These are phyloP conservation scores for Fusarium albidum DNA, from an alignment of 2,329 filamentous ascomycete genomes.

Conservation along the genomic window DNA sequence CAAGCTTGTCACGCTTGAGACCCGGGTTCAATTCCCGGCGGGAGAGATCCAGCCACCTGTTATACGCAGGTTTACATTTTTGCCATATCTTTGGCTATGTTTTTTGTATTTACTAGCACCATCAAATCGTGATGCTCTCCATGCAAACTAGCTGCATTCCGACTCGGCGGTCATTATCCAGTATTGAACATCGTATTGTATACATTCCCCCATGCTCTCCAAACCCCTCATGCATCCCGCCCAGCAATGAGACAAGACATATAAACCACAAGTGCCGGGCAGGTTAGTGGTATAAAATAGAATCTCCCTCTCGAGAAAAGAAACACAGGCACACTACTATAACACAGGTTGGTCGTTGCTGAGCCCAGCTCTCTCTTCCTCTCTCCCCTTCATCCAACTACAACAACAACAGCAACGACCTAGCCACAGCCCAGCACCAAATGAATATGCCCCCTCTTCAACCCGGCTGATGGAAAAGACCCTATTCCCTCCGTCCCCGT, in stretches of 20 bases:
- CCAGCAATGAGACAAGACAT: slow-evolving; percentile 5
- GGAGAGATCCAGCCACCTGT: slow-evolving; percentile 35
- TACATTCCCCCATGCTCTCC: slow-evolving; percentile 12
- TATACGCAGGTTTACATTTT: slow-evolving; percentile 10
- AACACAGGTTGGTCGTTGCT: slow-evolving; percentile 28
- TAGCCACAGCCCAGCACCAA: slow-evolving; percentile 21
- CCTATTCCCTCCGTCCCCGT: slow-evolving; percentile 8
- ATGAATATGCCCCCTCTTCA: background rate
- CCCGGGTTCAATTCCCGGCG: slow-evolving; percentile 38
- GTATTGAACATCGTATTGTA: no score
- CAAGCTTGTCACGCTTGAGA: slow-evolving; percentile 38
- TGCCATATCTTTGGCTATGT: background rate
- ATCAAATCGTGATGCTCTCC: background rate
- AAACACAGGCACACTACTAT: slow-evolving; percentile 25
- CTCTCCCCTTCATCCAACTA: slow-evolving; percentile 24
- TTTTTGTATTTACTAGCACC: background rate
- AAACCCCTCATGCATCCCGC: slow-evolving; percentile 5
- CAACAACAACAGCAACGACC: slow-evolving; percentile 18
- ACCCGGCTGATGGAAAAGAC: background rate
- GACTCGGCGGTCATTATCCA: no score
- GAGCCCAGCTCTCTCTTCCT: slow-evolving; percentile 1
- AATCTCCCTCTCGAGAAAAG: slow-evolving; percentile 23
- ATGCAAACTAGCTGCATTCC: no score
- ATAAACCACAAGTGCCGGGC: slow-evolving; percentile 42
- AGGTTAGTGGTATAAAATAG: slow-evolving; percentile 43